Conservation (phyloP, 1,284 basidiomycete genomes). For the Lentinula novae-zelandiae region DNA sequence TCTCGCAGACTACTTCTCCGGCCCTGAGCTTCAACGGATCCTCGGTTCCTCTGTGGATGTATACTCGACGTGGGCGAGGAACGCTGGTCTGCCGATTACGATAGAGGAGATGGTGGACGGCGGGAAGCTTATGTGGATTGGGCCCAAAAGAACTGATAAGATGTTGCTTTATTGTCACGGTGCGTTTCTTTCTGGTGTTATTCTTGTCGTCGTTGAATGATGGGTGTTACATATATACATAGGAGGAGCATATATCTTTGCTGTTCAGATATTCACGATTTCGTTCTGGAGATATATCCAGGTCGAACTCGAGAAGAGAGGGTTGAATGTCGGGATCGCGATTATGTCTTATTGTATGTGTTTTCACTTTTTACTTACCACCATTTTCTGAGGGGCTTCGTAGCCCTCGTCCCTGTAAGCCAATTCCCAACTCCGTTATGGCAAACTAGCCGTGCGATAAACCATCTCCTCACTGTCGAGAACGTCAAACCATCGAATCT, state of each 20-base stretch:
- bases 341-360: constrained; percentile 18
- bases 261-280: constrained; percentile 7
- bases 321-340: constrained; percentile 13
- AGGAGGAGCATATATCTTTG: constrained; percentile 16
- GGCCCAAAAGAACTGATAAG: constrained; percentile 30
- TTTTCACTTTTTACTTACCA: neutral
- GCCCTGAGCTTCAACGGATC: neutral
- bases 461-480: constrained; percentile 30
- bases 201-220: neutral
- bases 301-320: constrained; percentile 14
- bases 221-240: neutral
- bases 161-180: constrained; percentile 37
- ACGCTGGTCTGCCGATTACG: constrained; percentile 17
- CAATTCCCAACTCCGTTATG: constrained; percentile 34
- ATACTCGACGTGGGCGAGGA: neutral
- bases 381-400: neutral
- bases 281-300: constrained; percentile 15
- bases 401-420: constrained; percentile 21
- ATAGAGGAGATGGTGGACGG: constrained; percentile 27
- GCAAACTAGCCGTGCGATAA: constrained; percentile 28
- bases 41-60: neutral
- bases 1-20: neutral
- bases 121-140: constrained; percentile 32
- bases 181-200: constrained; percentile 16
- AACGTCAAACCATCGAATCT: constrained; percentile 29